phyloP scores from a whole-genome alignment of 495 filamentous ascomycete genomes.

The Corynascus novoguineensis region DNA sequence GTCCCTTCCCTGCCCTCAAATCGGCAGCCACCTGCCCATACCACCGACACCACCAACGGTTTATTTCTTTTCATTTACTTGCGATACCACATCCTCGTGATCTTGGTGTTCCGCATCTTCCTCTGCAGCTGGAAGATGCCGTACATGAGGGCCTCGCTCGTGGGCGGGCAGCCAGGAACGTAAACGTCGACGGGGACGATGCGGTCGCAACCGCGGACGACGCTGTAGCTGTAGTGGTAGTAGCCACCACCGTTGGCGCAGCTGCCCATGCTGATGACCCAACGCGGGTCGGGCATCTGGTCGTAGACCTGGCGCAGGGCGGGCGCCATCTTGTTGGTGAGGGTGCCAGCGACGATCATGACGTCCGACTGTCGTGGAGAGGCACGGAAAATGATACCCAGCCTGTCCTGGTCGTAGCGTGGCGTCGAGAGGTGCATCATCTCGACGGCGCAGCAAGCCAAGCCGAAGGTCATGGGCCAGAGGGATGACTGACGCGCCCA shows the following conservation, averaged over 20 bases:
- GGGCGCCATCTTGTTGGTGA: conserved; percentile 98
- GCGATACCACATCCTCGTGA: conserved; percentile 57
- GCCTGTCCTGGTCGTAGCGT: conserved; percentile 91
- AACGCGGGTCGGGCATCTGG: conserved; percentile 93
- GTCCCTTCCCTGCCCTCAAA: neutral
- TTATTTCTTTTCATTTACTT: no score
- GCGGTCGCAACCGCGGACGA: conserved; percentile 80
- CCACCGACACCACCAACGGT: neutral
- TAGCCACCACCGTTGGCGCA: conserved; percentile 93
- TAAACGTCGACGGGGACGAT: conserved; percentile 92
- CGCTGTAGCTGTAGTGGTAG: conserved; percentile 90
- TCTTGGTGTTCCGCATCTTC: conserved; percentile 78
- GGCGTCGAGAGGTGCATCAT: conserved; percentile 98
- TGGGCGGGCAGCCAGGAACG: conserved; percentile 88
- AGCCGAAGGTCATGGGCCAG: conserved; percentile 97
- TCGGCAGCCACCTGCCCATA: neutral
- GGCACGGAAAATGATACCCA: conserved; percentile 96
- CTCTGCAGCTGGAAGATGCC: conserved; percentile 82
- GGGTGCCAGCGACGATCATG: conserved; percentile 94
- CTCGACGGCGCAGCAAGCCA: conserved; percentile 93
- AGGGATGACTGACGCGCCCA: conserved; percentile 91
- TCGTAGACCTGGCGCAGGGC: conserved; percentile 93
- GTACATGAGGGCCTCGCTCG: conserved; percentile 81
- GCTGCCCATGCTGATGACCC: conserved; percentile 88
- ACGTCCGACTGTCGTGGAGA: conserved; percentile 94